These are phyloP conservation scores for Paratinospora sagittata DNA, from an alignment of 164 flowering plant genomes.

Conservation along the genomic window DNA sequence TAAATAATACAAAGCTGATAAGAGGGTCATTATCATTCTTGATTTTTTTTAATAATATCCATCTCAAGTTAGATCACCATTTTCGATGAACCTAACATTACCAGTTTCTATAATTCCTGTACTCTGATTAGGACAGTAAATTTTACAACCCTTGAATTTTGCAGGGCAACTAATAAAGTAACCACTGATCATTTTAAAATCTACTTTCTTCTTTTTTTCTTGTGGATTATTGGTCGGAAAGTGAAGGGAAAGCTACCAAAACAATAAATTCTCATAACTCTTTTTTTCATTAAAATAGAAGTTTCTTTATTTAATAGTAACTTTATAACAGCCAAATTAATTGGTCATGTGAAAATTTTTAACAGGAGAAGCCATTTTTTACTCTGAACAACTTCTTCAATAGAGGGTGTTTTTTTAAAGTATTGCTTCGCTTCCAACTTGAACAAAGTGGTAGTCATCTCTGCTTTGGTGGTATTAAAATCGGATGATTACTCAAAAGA, in stretches of 20 bases:
- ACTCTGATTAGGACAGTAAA: constrained; percentile 6
- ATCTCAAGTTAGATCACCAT: background rate
- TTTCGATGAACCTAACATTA: background rate
- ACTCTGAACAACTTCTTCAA: background rate
- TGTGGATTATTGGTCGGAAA: too few relatives aligned
- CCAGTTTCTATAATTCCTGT: background rate
- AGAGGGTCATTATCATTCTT: background rate
- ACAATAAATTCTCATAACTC: too few relatives aligned
- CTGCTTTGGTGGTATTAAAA: background rate
- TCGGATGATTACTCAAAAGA: background rate
- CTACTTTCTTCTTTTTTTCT: background rate
- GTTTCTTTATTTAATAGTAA: too few relatives aligned
- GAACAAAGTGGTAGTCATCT: background rate
- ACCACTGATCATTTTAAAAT: background rate
- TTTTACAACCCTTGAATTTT: constrained; percentile 1
- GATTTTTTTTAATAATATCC: background rate
- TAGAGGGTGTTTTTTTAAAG: too few relatives aligned
- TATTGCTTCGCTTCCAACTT: background rate
- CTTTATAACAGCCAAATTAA: too few relatives aligned
- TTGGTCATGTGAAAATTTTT: too few relatives aligned
- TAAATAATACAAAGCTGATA: background rate
- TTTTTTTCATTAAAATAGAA: too few relatives aligned
- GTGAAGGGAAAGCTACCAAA: too few relatives aligned
- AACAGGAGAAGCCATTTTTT: background rate
- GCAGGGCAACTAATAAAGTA: background rate